These are phyloP conservation scores for Penicillium sp. DNA, from an alignment of 2,329 filamentous ascomycete genomes.

Conservation along the genomic window DNA sequence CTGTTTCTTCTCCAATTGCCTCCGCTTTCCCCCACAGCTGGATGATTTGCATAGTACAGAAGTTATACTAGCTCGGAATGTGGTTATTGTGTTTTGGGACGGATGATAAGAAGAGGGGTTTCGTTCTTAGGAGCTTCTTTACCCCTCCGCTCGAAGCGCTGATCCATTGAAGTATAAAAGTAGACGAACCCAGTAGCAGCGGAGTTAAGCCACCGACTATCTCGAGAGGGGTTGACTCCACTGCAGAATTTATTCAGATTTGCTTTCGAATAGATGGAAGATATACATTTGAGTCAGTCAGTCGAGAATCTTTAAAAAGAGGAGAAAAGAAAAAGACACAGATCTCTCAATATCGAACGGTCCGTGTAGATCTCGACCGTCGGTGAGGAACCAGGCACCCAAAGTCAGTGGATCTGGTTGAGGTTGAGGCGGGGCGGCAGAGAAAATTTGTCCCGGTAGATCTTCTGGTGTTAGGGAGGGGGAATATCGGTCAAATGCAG, in stretches of 20 bases:
- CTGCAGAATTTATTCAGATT: not conserved
- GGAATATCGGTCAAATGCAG: not conserved
- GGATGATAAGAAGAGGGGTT: not conserved
- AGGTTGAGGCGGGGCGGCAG: slow-evolving; percentile 25
- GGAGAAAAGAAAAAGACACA: not conserved
- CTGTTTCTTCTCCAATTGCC: not conserved
- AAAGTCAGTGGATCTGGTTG: slow-evolving; percentile 20
- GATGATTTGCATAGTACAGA: not conserved
- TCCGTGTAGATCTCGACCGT: slow-evolving; percentile 14
- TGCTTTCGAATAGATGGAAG: not conserved
- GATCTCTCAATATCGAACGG: not conserved
- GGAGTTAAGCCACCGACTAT: slow-evolving; percentile 14
- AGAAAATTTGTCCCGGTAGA: slow-evolving; percentile 27
- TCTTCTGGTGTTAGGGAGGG: slow-evolving; percentile 11
- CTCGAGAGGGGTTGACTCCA: slow-evolving; percentile 16
- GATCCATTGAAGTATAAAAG: not conserved
- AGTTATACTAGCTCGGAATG: not conserved
- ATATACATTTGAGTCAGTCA: not conserved
- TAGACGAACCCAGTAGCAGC: slow-evolving; percentile 10
- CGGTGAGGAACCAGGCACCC: slow-evolving; percentile 22
- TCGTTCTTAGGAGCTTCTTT: not conserved
- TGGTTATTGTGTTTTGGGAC: not conserved
- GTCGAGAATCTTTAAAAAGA: too few species aligned
- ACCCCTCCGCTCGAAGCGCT: not conserved
- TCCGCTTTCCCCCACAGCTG: slow-evolving; percentile 19